Evolutionary conservation across 2,329 filamentous ascomycete species (phyloP).

Genomic region (Penicillium sp.): DNA sequence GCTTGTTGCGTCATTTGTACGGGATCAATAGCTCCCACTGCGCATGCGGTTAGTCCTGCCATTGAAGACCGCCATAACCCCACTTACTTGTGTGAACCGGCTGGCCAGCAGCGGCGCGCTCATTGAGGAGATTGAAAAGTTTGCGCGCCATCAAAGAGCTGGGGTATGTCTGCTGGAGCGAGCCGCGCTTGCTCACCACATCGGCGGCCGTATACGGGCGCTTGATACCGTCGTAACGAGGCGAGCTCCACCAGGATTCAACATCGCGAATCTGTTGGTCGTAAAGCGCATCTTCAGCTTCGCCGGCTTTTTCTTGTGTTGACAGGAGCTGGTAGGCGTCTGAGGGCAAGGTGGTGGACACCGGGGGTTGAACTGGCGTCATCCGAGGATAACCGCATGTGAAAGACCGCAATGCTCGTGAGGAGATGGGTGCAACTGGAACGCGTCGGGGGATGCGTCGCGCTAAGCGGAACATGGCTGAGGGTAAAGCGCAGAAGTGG

Average conservation of each 20-base stretch:
- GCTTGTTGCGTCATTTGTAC: constrained; percentile 99
- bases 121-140: constrained; percentile 83
- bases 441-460: constrained; percentile 40
- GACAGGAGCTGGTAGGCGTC: constrained; percentile 86
- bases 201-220: constrained; percentile 87
- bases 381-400: constrained; percentile 50
- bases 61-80: neutral
- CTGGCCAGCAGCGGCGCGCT: constrained; percentile 74
- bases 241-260: constrained; percentile 84
- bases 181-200: constrained; percentile 89
- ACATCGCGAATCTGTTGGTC: constrained; percentile 82
- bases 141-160: constrained; percentile 95
- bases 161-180: constrained; percentile 82
- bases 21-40: constrained; percentile 97
- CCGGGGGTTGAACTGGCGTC: constrained; percentile 61
- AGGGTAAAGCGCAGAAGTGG: neutral
- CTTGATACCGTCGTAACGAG: constrained; percentile 85
- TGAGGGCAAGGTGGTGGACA: constrained; percentile 63
- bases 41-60: constrained; percentile 13
- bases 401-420: constrained; percentile 35
- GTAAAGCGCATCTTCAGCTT: constrained; percentile 81
- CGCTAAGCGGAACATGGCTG: constrained; percentile 38
- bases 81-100: constrained; percentile 85
- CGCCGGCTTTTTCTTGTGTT: constrained; percentile 73
- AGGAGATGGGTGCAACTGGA: constrained; percentile 22